Base-by-base conservation (phyloP, 2,329 filamentous ascomycete genomes). In the Cucurbitaria berberidis region DNA sequence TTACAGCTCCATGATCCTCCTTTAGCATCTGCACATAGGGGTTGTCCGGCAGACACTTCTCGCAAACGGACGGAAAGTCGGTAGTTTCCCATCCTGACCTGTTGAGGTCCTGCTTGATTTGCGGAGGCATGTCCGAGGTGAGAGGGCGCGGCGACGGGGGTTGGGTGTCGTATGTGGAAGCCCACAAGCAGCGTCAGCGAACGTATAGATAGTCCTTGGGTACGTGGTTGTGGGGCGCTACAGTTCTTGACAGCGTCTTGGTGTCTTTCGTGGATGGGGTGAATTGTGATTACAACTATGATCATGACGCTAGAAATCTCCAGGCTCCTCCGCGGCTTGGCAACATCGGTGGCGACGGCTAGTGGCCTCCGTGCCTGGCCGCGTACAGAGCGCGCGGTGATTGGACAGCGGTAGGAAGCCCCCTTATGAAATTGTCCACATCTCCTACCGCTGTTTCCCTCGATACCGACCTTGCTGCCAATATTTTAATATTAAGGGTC, bases 11-110 rank as follows among this genome's bases (percentile, higher is more conserved):
- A 69, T 96, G 88, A 75, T 99, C 93, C 73, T 98, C 92, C 78
- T 99, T 99, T 55, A 99, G 83, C 93, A 99, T 98, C 77, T 98
- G 95, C 38, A 99, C 95, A 70, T 96, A 99, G 1, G 93, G 93
- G 68, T 98, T 98, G 57, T 96, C 93, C 15, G 93, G 93, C 2
- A 99, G 84, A 74, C 95, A 99, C 71, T 88, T 92, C 77, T 99
- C 95, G 80, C 86, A 95, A 29, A 95, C 89, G 2, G 89, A 93
- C 8, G 91, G 91, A 69, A 95, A 92, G 76, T 95, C 91, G 43
- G 91, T 95, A 27, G 91, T 89, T 78, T 99, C 95, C 92, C 93
- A 97, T 54, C 95, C 95, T 16, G 92, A 95, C 48, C 95, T 86
- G 78, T 98, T 97, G 41, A 97, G 84, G 73, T 97, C 93, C 74